phyloP scores from a whole-genome alignment of 164 flowering plant species.

The Liquidambar formosana region DNA sequence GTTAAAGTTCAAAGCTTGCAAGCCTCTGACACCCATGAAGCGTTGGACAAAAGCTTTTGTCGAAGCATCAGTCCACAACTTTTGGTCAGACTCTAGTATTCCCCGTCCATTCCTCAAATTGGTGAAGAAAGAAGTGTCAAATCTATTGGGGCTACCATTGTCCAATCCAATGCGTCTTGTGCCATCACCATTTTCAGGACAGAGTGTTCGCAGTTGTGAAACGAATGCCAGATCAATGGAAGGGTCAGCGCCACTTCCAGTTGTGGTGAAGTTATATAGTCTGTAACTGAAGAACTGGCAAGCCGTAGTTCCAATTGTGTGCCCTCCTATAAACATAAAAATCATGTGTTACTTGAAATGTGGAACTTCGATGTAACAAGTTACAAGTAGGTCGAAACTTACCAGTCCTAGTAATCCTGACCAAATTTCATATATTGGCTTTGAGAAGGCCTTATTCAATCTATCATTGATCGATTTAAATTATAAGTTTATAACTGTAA shows the following conservation, averaged over 20 bases:
- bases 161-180: slow-evolving; percentile 43
- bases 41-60: slow-evolving; percentile 37
- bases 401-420: too few species aligned
- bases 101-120: slow-evolving; percentile 48
- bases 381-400: too few species aligned
- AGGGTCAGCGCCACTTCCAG: slow-evolving; percentile 44
- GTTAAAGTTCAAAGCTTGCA: slow-evolving; percentile 33
- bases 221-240: slow-evolving; percentile 42
- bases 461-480: too few species aligned
- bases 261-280: slow-evolving; percentile 51
- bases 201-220: slow-evolving; percentile 37
- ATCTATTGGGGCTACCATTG: slow-evolving; percentile 34
- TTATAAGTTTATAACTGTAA: too few species aligned
- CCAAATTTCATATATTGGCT: too few species aligned
- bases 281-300: slow-evolving; percentile 56
- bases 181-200: slow-evolving; percentile 48
- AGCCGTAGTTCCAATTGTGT: slow-evolving; percentile 67
- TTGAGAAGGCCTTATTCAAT: too few species aligned
- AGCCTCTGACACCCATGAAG: slow-evolving; percentile 34
- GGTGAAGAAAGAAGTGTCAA: slow-evolving; percentile 40
- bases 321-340: too few species aligned
- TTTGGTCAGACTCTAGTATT: slow-evolving; percentile 60
- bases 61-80: slow-evolving; percentile 43
- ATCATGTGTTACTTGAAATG: too few species aligned
- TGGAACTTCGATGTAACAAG: too few species aligned